A percentile compares a stretch with the other conserved stretches of the same genome.
These are phyloP conservation scores for Prototheca cutis DNA, from an alignment of 163 green algal species.

Conservation along the genomic window DNA sequence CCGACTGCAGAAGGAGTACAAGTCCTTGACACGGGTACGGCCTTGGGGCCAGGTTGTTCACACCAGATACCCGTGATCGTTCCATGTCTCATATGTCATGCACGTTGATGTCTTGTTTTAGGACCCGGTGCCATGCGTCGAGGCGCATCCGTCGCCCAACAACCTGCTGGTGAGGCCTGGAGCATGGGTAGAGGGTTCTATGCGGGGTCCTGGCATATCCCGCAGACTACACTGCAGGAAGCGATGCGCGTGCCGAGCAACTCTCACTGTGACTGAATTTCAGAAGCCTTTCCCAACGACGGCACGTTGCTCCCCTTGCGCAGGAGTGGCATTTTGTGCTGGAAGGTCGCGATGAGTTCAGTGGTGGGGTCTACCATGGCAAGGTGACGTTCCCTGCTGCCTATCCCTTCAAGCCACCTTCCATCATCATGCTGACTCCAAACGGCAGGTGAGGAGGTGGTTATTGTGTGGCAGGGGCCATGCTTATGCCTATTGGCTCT, in stretches of 20 bases:
- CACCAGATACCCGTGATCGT: no score
- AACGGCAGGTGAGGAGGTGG: conserved; percentile 72
- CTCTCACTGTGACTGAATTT: no score
- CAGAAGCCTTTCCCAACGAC: neutral
- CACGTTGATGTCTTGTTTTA: conserved; percentile 3
- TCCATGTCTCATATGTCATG: no score
- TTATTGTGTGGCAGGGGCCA: no score
- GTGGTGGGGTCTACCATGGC: conserved; percentile 51
- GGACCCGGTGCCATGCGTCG: conserved; percentile 43
- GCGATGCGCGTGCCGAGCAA: no score
- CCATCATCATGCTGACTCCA: conserved; percentile 80
- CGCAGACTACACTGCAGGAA: no score
- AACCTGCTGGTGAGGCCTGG: conserved; percentile 33
- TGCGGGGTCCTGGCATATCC: no score
- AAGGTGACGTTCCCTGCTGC: conserved; percentile 54
- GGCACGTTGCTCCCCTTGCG: neutral
- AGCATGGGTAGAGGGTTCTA: neutral
- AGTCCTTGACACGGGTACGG: conserved; percentile 24
- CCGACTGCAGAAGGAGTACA: conserved; percentile 52
- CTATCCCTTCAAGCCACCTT: conserved; percentile 78
- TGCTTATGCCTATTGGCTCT: no score
- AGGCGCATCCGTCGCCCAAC: conserved; percentile 35
- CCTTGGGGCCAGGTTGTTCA: no score
- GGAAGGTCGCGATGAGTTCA: conserved; percentile 44
- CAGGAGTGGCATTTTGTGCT: conserved; percentile 57